Base-by-base conservation (phyloP, 768 basidiomycete genomes). In the Suillus decipiens region DNA sequence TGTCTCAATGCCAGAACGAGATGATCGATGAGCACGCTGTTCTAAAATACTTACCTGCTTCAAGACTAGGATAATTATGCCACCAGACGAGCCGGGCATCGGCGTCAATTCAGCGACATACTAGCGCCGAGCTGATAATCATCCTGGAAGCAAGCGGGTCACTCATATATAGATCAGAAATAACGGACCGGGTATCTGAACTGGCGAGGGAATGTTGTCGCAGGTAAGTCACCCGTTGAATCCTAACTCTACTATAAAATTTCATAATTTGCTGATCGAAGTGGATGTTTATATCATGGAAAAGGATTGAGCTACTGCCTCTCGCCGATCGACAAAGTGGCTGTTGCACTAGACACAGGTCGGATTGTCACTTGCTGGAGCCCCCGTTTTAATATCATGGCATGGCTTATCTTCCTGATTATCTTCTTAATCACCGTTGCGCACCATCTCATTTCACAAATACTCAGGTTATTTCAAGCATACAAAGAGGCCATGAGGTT, bases 401-500 rank as follows among this genome's bases (percentile, higher is more conserved):
- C 51, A 53, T 34, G 51, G 51, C 10, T 53, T n/a, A n/a, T 53
- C 33, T 33, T 53, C n/a, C n/a, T n/a, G n/a, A n/a, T n/a, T n/a
- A n/a, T n/a, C 33, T n/a, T n/a, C n/a, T 34, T 34, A 34, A 34
- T 53, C 19, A 34, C 33, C 6, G 31, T n/a, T 28, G 5, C 50
- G 31, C 34, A n/a, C 5, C 5, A 33, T 33, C 17, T 51, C 5
- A 31, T 19, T 53, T 53, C 11, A 11, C 34, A 34, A 19, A 10
- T 51, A 7, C 28, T 4, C 51, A 53, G 51, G 31, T 53, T 53
- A 10, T 7, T 53, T 22, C 14, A 31, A 53, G 33, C n/a, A n/a
- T n/a, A n/a, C n/a, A n/a, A n/a, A n/a, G n/a, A n/a, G 10, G 51
- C 51, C 51, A 12, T n/a, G 51, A 53, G 51, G 51, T 33, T 31